Evolutionary conservation across 306 rosid species (phyloP).

Genomic region (Castanopsis chinensis): DNA sequence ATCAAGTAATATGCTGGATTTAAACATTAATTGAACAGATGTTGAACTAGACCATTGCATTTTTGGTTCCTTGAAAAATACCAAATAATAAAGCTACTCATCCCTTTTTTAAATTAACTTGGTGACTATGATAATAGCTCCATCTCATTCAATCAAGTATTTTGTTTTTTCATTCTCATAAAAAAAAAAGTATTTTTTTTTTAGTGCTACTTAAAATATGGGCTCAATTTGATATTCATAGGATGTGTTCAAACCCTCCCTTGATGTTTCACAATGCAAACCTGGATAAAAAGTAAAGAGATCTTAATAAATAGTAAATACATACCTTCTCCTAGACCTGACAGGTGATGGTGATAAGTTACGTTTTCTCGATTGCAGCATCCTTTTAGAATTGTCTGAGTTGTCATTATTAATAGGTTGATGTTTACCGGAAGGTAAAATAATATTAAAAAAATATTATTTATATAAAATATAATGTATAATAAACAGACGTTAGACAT

Average conservation of each 20-base stretch:
- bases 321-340: conserved; percentile 88
- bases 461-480: too few species aligned
- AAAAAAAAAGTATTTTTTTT: background rate
- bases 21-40: background rate
- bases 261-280: conserved; percentile 19
- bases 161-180: background rate
- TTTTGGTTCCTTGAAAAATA: background rate
- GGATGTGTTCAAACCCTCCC: conserved; percentile 19
- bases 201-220: conserved; percentile 7
- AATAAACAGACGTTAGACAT: too few species aligned
- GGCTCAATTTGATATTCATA: conserved; percentile 18
- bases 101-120: background rate
- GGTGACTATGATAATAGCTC: background rate
- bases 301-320: conserved; percentile 36
- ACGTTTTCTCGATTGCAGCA: conserved; percentile 67
- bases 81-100: background rate
- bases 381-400: conserved; percentile 36
- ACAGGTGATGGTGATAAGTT: conserved; percentile 77
- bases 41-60: background rate
- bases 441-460: too few species aligned
- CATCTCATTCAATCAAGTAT: background rate
- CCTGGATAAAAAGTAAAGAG: conserved; percentile 25
- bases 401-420: too few species aligned
- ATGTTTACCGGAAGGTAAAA: too few species aligned
- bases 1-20: background rate